These are phyloP conservation scores for Hordeum marinum DNA, from an alignment of 176 grass and related monocot genomes.

Conservation along the genomic window DNA sequence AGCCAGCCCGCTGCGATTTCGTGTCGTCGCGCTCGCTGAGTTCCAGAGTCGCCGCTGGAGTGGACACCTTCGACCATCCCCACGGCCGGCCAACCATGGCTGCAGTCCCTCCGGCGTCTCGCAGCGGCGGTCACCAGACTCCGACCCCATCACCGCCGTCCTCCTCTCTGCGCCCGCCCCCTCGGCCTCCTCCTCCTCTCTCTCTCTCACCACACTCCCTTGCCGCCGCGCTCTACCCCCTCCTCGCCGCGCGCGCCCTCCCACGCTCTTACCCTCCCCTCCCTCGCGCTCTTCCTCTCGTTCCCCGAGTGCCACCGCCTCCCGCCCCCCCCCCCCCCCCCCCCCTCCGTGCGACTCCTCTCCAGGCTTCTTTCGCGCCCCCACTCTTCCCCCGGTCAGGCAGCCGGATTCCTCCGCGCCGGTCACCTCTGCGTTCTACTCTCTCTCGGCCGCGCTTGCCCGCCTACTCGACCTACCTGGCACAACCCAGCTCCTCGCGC, in stretches of 20 bases:
- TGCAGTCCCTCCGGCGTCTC: too few species aligned
- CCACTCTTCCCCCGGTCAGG: constrained; percentile 20
- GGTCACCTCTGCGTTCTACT: constrained; percentile 39
- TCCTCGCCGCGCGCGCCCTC: neutral
- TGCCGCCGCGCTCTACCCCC: too few species aligned
- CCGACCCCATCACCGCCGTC: neutral
- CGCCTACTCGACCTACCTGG: constrained; percentile 24
- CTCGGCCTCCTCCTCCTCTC: neutral
- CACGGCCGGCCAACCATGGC: too few species aligned
- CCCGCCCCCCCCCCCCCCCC: too few species aligned
- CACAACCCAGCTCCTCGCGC: constrained; percentile 49
- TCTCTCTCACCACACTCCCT: too few species aligned
- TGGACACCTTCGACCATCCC: too few species aligned
- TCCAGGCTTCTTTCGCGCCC: constrained; percentile 38
- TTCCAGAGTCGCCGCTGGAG: too few species aligned
- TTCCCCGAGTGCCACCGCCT: constrained; percentile 30
- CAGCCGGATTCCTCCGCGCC: constrained; percentile 41
- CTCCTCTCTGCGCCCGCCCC: constrained; percentile 5
- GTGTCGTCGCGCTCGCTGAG: too few species aligned
- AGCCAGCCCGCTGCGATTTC: too few species aligned
- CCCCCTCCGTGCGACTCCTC: constrained; percentile 25
- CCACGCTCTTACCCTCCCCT: neutral
- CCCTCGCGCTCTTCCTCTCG: constrained; percentile 30
- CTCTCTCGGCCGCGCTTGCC: constrained; percentile 36
- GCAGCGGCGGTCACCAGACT: neutral